Base-by-base conservation (phyloP, 306 rosid genomes). In the Mimosa bimucronata region DNA sequence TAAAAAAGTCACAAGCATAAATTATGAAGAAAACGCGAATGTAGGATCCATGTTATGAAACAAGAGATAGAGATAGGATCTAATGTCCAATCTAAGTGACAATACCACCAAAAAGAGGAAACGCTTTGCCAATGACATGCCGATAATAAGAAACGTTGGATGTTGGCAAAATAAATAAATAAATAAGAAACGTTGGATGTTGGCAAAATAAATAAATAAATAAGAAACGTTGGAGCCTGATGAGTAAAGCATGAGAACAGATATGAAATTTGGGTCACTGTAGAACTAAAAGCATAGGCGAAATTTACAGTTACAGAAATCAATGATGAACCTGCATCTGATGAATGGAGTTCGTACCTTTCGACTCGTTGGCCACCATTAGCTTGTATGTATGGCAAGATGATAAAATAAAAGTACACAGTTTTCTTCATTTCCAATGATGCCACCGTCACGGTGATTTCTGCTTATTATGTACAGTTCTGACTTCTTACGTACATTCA, bases 311-410 rank as follows among this genome's bases (percentile, higher is more conserved):
- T 66, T 3, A 2, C 60, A 29, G 44, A 31, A 14, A 42, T 15
- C n/a, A n/a, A 23, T 37, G 53, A 23, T 1, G 31, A 75, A 66
- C 25, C 38, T 34, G 38, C 38, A 34, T 34, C 38, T 34, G 38
- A 34, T 30, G 53, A 65, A 62, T n/a, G 57, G 73, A 58, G 58
- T 69, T 76, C 15, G 68, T 12, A 81, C 57, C 26, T 68, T 75
- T 57, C 57, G n/a, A 25, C 28, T 76, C 19, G 40, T 61, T 61
- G 37, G 37, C 37, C 25, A 37, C 75, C 81, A 66, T 52, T 37
- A 34, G 10, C 74, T 66, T 29, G 6, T 8, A 26, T 50, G 52
- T 30, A 28, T 5, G 66, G 40, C 50, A 34, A 25, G 15, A 1
- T 26, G 70, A 38, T 37, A 25, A 37, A 38, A 26, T 41, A 1